phyloP scores from a whole-genome alignment of 768 basidiomycete genomes.

The Brasilioporus rufonigricans region DNA sequence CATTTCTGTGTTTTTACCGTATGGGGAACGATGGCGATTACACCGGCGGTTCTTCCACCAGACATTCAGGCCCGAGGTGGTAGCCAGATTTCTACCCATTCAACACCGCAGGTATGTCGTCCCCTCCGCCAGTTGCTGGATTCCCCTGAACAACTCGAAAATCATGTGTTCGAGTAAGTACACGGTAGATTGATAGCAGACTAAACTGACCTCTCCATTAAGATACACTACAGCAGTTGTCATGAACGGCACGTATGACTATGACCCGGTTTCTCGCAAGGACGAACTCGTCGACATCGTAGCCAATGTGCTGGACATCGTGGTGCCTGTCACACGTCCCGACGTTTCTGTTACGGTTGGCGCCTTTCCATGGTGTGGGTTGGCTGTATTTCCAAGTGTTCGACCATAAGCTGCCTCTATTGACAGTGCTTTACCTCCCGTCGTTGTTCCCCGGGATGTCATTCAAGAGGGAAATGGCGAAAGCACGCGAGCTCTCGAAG shows the following conservation, averaged over 20 bases:
- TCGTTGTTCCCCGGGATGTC: neutral
- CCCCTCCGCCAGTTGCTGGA: conserved; percentile 1
- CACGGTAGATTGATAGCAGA: neutral
- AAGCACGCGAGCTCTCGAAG: neutral
- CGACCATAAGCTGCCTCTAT: neutral
- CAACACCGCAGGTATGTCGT: conserved; percentile 2
- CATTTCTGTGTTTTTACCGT: neutral
- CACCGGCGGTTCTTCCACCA: conserved; percentile 17
- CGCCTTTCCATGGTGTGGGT: conserved; percentile 2
- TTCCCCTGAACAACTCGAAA: neutral
- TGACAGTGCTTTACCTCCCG: neutral
- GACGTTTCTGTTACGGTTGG: neutral
- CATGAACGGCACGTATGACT: conserved; percentile 5
- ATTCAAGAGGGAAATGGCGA: neutral
- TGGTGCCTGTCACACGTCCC: neutral
- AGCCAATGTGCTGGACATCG: neutral
- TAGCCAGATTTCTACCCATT: neutral
- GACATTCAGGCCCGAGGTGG: neutral
- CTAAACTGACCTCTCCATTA: neutral
- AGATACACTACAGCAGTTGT: conserved; percentile 5
- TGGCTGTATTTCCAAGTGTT: neutral
- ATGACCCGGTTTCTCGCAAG: neutral
- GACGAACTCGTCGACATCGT: conserved; percentile 4
- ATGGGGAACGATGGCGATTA: conserved; percentile 12
- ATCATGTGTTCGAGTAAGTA: conserved; percentile 11